Evolutionary conservation across 257 asterid species (phyloP), one percentile per base, ranked within the genome.

Genomic region (Nicotiana tabacum): DNA sequence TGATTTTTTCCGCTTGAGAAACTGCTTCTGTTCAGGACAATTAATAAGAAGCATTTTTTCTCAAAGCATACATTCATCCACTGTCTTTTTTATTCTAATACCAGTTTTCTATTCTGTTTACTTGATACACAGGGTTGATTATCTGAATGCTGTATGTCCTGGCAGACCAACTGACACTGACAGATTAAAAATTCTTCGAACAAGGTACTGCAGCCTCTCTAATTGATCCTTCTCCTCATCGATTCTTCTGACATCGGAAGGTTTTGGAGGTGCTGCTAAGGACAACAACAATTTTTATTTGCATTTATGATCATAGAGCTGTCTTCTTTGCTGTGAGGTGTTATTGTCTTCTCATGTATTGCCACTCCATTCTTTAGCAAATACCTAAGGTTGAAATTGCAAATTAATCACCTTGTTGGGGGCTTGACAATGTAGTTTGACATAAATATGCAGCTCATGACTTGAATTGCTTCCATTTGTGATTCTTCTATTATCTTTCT

Each of bases 141-240:
- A 94, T 90, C 84, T 96, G 90, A 84, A 85, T 61, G 86, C 89
- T 82, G 66, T 94, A 81, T 96, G 96, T 87, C 96, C 95, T 78
- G 86, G 91, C 83, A 58, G 91, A 77, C 86, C 90, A 66, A 81
- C 76, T 60, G 90, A 84, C 48, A 72, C 83, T 81, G 65, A 32
- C 85, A 86, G 77, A 70, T 86, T 91, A 81, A 83, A 58, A 69
- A 90, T 82, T 82, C 93, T 90, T 83, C 78, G 90, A 67, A 87
- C 62, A 85, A 94, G 98, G 99, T 94, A 90, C 24, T 77, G 61
- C 79, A 8, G 68, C 81, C 74, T 10, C 39, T 33, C 68, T 77
- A 60, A 30, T 51, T 27, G 43, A 39, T 74, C 80, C 37, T 46
- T 72, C 24, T 0, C 60, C 24, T 0, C 61, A 46, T 72, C 18